These are phyloP conservation scores for Byssochlamys sp. DNA, from an alignment of 2,329 filamentous ascomycete species.

Conservation along the genomic window DNA sequence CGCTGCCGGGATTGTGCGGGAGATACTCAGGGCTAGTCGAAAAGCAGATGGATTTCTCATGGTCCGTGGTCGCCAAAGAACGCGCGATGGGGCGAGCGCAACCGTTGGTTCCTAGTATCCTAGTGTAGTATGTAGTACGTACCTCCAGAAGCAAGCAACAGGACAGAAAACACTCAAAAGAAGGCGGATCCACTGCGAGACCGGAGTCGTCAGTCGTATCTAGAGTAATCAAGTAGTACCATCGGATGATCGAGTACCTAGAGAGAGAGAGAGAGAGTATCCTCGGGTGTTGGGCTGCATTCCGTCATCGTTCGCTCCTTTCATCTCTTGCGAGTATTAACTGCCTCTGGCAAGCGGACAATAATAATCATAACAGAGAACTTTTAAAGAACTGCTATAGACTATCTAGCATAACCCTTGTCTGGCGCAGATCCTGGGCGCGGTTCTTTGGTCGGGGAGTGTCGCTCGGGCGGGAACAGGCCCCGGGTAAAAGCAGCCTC, in stretches of 20 bases:
- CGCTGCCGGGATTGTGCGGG: slow-evolving; percentile 2
- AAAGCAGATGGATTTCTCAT: neutral
- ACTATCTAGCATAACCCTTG: neutral
- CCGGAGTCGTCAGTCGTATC: neutral
- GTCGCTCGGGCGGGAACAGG: neutral
- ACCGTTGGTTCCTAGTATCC: neutral
- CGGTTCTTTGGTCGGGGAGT: neutral
- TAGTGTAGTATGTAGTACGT: too few species aligned
- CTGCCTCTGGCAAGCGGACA: neutral
- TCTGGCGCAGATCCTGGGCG: neutral
- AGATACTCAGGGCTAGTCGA: neutral
- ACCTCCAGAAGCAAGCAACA: too few species aligned
- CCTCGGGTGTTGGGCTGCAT: neutral
- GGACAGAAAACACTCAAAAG: neutral
- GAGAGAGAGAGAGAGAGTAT: too few species aligned
- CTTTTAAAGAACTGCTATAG: neutral
- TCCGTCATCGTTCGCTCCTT: neutral
- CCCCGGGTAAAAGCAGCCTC: neutral
- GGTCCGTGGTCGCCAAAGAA: neutral
- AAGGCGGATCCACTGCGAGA: neutral
- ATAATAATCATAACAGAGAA: neutral
- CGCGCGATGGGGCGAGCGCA: neutral
- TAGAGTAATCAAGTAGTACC: too few species aligned
- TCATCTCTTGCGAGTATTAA: neutral
- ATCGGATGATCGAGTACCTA: too few species aligned